A percentile compares a stretch with the other conserved stretches of the same genome.
Conservation (phyloP, 2,329 filamentous ascomycete genomes). For the Tolypocladium pustulatum region DNA sequence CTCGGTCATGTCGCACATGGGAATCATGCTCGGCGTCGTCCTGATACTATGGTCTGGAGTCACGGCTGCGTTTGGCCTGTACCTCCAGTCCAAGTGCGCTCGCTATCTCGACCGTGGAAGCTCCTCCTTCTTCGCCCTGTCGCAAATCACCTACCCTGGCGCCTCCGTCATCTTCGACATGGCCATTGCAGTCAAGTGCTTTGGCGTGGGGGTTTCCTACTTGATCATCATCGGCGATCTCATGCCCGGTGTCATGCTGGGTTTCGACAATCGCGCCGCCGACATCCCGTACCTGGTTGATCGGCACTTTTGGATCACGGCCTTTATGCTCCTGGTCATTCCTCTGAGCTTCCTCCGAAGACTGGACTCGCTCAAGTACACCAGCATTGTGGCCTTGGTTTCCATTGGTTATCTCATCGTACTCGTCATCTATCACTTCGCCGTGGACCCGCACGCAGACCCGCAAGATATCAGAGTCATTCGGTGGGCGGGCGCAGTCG, state of each 20-base stretch:
- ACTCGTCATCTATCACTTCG: conserved; percentile 86
- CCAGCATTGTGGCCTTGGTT: conserved; percentile 79
- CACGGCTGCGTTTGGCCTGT: conserved; percentile 84
- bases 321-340: conserved; percentile 93
- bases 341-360: conserved; percentile 85
- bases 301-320: conserved; percentile 94
- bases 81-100: conserved; percentile 87
- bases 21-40: conserved; percentile 71
- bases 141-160: conserved; percentile 93
- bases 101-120: conserved; percentile 83
- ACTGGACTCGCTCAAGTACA: conserved; percentile 94
- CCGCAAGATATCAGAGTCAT: conserved; percentile 67
- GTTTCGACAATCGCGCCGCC: conserved; percentile 58
- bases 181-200: conserved; percentile 95
- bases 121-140: conserved; percentile 91
- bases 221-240: conserved; percentile 97
- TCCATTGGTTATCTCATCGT: conserved; percentile 93
- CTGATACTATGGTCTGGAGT: conserved; percentile 87
- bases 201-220: conserved; percentile 94
- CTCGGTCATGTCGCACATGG: conserved; percentile 91
- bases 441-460: conserved; percentile 64
- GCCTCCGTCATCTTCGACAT: conserved; percentile 91
- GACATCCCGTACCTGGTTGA: conserved; percentile 67
- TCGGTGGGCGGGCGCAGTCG: conserved; percentile 67
- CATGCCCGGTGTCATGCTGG: conserved; percentile 87